A percentile compares a stretch with the other conserved stretches of the same genome.
These are phyloP conservation scores for Diospyros kaki DNA, from an alignment of 148 eudicot genomes.

Conservation along the genomic window DNA sequence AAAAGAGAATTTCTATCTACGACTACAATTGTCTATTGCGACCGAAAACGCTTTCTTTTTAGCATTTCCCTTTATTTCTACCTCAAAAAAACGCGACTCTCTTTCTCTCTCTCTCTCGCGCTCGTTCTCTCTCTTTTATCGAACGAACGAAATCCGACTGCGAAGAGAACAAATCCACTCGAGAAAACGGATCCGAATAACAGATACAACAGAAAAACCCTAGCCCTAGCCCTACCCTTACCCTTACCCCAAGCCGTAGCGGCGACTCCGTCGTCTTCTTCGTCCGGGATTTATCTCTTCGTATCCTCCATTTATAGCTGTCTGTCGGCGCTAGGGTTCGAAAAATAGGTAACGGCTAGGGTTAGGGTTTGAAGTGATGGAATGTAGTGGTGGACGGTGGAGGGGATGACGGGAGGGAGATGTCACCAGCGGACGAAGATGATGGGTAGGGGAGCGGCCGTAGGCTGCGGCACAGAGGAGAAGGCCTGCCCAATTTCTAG, in stretches of 20 bases:
- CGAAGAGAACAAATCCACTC: slow-evolving; percentile 18
- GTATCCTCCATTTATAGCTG: background rate
- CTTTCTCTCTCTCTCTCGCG: slow-evolving; percentile 42
- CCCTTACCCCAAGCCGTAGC: background rate
- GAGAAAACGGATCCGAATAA: slow-evolving; percentile 31
- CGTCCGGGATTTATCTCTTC: background rate
- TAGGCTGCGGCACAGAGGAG: slow-evolving; percentile 57
- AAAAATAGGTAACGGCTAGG: slow-evolving; percentile 25
- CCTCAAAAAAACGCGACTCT: slow-evolving; percentile 38
- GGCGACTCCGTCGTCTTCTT: background rate
- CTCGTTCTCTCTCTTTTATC: slow-evolving; percentile 35
- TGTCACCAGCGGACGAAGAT: slow-evolving; percentile 61
- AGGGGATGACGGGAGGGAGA: slow-evolving; percentile 58
- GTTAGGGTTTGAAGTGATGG: slow-evolving; percentile 51
- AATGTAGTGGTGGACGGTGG: slow-evolving; percentile 30
- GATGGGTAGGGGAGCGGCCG: slow-evolving; percentile 59
- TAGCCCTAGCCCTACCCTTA: slow-evolving; percentile 62
- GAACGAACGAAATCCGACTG: slow-evolving; percentile 33
- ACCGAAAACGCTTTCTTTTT: too few relatives aligned
- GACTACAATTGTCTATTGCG: too few relatives aligned
- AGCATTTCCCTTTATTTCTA: background rate
- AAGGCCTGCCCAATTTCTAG: slow-evolving; percentile 38
- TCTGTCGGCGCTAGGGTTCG: background rate
- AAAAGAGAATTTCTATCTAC: too few relatives aligned
- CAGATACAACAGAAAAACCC: slow-evolving; percentile 47